Evolutionary conservation across 225 moss, liverwort and hornwort species (phyloP), one percentile per base, ranked within the genome.

Genomic region (Antitrichia curtipendula): DNA sequence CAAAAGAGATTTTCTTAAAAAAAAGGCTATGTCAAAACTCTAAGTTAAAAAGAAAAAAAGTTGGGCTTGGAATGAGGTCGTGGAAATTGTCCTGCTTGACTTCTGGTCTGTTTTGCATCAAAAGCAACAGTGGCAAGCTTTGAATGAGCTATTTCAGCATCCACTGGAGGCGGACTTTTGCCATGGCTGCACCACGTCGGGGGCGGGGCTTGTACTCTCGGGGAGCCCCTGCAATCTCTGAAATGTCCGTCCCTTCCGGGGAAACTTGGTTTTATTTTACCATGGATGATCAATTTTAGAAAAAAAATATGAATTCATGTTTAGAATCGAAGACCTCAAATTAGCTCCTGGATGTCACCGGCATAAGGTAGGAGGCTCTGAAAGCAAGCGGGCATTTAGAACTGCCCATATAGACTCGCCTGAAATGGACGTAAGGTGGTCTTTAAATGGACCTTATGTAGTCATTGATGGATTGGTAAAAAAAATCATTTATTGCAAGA

Each of bases 191-290:
- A 36, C n/a, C n/a, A n/a, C 22, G 7, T 11, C 66, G 19, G 21
- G n/a, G 2, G 19, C 45, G 45, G 6, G n/a, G 10, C 40, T 73
- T 31, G 70, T 40, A 41, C 71, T 27, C 27, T 22, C 4, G 12
- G 1, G 63, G 64, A n/a, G n/a, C 7, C 18, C 34, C 4, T 2
- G 13, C 0, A 3, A 7, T 25, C 15, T 47, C 31, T 17, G 18
- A 31, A 73, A 31, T 19, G 45, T 70, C 8, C 3, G 2, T 1
- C 1, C 13, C 1, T 34, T 6, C 3, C 1, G 0, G 32, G 7
- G 10, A 8, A 7, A 29, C 4, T 73, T 47, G 4, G 12, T 49
- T 49, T n/a, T n/a, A 31, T 47, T 72, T 73, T 47, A 19, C 32
- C 31, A 74, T 19, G 49, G 49, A 47, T 29, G 73, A 29, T 47